Conservation (phyloP, 1,284 basidiomycete genomes). For the Mycena citricolor region DNA sequence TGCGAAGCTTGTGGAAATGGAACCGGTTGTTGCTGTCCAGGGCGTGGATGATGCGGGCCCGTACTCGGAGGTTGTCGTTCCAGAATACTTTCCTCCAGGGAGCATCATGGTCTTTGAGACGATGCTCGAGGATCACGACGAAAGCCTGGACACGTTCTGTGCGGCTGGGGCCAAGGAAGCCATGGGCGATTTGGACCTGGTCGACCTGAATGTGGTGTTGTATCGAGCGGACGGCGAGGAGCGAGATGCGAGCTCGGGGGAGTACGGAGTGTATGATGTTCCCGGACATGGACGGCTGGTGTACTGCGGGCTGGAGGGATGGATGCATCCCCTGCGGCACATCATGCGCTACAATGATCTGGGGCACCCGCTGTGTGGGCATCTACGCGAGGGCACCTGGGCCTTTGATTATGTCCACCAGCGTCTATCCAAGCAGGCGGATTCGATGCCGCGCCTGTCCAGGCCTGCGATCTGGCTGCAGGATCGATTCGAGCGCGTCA, state of each 20-base stretch:
- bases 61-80: conserved; percentile 77
- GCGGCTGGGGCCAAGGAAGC: conserved; percentile 66
- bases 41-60: conserved; percentile 67
- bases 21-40: conserved; percentile 50
- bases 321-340: conserved; percentile 85
- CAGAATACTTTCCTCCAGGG: conserved; percentile 87
- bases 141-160: conserved; percentile 71
- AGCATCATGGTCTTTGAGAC: conserved; percentile 91
- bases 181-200: conserved; percentile 73
- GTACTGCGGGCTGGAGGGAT: conserved; percentile 93
- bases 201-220: conserved; percentile 85
- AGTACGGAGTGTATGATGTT: conserved; percentile 77
- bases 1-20: conserved; percentile 66
- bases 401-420: conserved; percentile 81
- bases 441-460: conserved; percentile 64
- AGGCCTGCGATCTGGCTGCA: conserved; percentile 81
- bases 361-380: conserved; percentile 85
- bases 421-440: conserved; percentile 62
- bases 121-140: conserved; percentile 66
- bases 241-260: conserved; percentile 75
- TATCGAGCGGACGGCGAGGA: conserved; percentile 90
- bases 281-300: conserved; percentile 72
- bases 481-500: conserved; percentile 80
- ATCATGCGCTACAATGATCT: conserved; percentile 89
- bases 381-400: conserved; percentile 86